Evolutionary conservation across 2,329 filamentous ascomycete species (phyloP).

Genomic region (Ilyonectria destructans): DNA sequence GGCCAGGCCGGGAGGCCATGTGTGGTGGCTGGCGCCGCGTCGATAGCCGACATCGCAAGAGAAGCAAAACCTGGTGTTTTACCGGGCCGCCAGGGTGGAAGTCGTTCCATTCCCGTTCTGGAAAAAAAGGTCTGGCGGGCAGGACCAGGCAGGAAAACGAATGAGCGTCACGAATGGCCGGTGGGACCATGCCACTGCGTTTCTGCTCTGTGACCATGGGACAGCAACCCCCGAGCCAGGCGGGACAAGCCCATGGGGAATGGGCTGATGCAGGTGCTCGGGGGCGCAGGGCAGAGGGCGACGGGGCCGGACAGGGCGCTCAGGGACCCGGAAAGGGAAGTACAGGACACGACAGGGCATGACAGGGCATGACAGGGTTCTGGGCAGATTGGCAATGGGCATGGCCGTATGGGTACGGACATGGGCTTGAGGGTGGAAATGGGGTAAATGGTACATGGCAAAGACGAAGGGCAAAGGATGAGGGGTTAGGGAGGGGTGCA

Average conservation of each 20-base stretch:
- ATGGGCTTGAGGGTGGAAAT: constrained; percentile 19
- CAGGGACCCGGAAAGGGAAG: background rate
- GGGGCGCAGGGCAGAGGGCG: constrained; percentile 35
- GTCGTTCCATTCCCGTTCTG: constrained; percentile 47
- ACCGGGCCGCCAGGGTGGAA: background rate
- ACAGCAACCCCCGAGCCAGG: constrained; percentile 16
- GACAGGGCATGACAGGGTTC: constrained; percentile 15
- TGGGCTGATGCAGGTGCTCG: constrained; percentile 46
- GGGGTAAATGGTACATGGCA: constrained; percentile 19
- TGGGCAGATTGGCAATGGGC: constrained; percentile 26
- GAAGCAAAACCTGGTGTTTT: constrained; percentile 17
- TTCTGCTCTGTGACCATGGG: constrained; percentile 24
- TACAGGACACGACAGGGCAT: constrained; percentile 18
- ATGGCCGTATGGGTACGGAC: constrained; percentile 16
- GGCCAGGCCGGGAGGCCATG: constrained; percentile 21
- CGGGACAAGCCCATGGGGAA: constrained; percentile 35
- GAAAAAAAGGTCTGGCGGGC: constrained; percentile 36
- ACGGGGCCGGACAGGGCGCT: constrained; percentile 27
- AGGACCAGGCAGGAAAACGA: background rate
- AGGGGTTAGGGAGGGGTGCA: background rate
- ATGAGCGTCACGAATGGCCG: constrained; percentile 3
- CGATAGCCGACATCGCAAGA: constrained; percentile 33
- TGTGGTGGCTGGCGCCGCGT: constrained; percentile 17
- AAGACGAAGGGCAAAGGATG: constrained; percentile 16
- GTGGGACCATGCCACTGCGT: constrained; percentile 35